Evolutionary conservation across 192 early-diverging fungal species (phyloP), one percentile per base, ranked within the genome.

Genomic region (Dispira parvispora): DNA sequence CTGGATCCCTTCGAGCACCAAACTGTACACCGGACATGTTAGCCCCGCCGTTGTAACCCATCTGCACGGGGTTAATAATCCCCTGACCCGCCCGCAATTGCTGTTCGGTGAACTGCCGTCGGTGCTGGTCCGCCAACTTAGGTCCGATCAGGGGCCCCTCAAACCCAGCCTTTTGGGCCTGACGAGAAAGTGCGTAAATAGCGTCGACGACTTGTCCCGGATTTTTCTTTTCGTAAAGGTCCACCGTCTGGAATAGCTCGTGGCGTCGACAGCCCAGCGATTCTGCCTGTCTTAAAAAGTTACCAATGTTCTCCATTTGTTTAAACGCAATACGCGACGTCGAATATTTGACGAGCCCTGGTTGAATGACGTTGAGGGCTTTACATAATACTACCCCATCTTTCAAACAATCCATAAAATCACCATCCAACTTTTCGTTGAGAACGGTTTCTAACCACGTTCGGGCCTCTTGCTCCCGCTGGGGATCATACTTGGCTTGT

Each of bases 221-320:
- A 70, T 86, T 85, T 75, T 88, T 88, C 57, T 73, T 70, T 63
- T 91, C 89, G 65, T 76, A 91, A 49, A 91, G 69, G 63, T 91
- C 89, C 38, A 91, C 79, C 16, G 89, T 91, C 69, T 89, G 87
- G 69, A 91, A 91, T 5, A 82, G 74, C 56, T 88, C 85, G 66
- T 76, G 73, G 46, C 78, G 75, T 25, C 84, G 86, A 45, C 85
- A 83, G 43, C 88, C 88, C 23, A 87, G 63, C 61, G 75, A 70
- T 44, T 80, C 75, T 16, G 73, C 73, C 10, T 79, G 82, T 52
- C 64, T 44, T 54, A 90, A 74, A 68, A 87, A 90, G 53, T 69
- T 74, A 61, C 81, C 81, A 70, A 90, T 88, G 68, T 90, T 90
- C 65, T 90, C 88, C 88, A 90, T 90, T 76, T 88, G 86, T 63